Conservation (phyloP, 2,329 filamentous ascomycete species). For the Xylariaceae sp. region DNA sequence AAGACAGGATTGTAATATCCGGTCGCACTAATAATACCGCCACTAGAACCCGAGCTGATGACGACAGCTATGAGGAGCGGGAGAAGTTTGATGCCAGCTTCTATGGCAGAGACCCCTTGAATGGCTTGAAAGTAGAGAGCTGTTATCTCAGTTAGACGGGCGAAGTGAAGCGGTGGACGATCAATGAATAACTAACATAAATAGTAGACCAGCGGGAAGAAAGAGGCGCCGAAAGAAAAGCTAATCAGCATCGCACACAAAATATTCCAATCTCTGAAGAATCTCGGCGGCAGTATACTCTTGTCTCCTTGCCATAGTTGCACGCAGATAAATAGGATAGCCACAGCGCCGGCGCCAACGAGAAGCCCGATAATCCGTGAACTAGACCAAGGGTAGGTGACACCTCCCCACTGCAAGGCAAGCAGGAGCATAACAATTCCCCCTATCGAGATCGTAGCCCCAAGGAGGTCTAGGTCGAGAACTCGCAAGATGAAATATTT, state of each 20-base stretch:
- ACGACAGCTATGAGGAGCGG: slow-evolving; percentile 50
- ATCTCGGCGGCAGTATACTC: slow-evolving; percentile 38
- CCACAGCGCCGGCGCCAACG: slow-evolving; percentile 33
- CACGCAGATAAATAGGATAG: slow-evolving; percentile 38
- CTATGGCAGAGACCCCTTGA: slow-evolving; percentile 47
- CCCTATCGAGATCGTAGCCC: slow-evolving; percentile 40
- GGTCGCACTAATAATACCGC: slow-evolving; percentile 33
- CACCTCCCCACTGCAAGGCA: slow-evolving; percentile 16
- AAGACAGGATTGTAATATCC: slow-evolving; percentile 45
- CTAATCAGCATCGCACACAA: slow-evolving; percentile 30
- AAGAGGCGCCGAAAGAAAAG: slow-evolving; percentile 32
- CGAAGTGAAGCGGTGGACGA: background rate
- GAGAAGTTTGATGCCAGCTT: slow-evolving; percentile 53
- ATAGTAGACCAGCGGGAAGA: slow-evolving; percentile 40
- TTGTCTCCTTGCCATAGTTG: slow-evolving; percentile 33
- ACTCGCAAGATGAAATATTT: slow-evolving; percentile 15
- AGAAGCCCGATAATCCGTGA: slow-evolving; percentile 22
- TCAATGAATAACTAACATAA: slow-evolving; percentile 44
- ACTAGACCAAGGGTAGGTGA: slow-evolving; percentile 14
- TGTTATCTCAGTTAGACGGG: slow-evolving; percentile 16
- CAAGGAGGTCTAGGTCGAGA: slow-evolving; percentile 27
- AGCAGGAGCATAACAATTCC: slow-evolving; percentile 20
- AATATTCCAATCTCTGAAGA: slow-evolving; percentile 39
- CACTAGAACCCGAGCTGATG: slow-evolving; percentile 42
- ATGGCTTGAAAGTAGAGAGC: slow-evolving; percentile 53